Conservation (phyloP, 176 grass and related monocot species). For the Stipa capillata region DNA sequence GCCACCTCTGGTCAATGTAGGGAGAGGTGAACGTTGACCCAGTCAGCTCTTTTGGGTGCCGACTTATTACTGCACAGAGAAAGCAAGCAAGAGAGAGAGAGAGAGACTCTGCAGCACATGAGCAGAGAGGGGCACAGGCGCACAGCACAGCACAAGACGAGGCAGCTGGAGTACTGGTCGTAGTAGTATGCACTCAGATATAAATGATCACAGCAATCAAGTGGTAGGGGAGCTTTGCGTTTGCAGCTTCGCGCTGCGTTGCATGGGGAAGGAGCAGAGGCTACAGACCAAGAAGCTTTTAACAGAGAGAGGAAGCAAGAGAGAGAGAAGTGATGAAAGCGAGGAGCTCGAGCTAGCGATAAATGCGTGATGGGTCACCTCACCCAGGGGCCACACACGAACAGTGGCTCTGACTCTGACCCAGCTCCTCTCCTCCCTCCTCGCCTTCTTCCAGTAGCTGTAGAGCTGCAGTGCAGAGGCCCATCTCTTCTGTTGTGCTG, state of each 20-base stretch:
- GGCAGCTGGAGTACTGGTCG: not conserved
- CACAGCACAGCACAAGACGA: not conserved
- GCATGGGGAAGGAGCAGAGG: slow-evolving; percentile 31
- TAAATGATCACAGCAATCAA: slow-evolving; percentile 31
- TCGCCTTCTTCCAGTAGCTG: not conserved
- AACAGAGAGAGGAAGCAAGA: not conserved
- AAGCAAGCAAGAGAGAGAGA: not conserved
- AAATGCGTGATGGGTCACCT: slow-evolving; percentile 19
- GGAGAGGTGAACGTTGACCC: not conserved
- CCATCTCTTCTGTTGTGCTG: not conserved
- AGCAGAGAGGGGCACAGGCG: not conserved
- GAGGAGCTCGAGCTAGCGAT: not conserved
- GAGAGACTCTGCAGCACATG: not conserved
- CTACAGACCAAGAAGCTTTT: not conserved
- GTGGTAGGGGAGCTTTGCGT: not conserved
- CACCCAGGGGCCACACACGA: not conserved
- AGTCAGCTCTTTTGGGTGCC: not conserved
- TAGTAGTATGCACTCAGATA: not conserved
- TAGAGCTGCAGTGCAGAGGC: not conserved
- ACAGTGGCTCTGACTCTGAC: not conserved
- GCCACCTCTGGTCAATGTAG: not conserved
- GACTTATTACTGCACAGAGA: not conserved
- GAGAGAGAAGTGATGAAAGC: not conserved
- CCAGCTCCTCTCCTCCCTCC: not conserved
- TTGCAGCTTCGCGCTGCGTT: not conserved